Evolutionary conservation across 352 stramenopile genomes (phyloP).

Genomic region (Pythium monospermum): DNA sequence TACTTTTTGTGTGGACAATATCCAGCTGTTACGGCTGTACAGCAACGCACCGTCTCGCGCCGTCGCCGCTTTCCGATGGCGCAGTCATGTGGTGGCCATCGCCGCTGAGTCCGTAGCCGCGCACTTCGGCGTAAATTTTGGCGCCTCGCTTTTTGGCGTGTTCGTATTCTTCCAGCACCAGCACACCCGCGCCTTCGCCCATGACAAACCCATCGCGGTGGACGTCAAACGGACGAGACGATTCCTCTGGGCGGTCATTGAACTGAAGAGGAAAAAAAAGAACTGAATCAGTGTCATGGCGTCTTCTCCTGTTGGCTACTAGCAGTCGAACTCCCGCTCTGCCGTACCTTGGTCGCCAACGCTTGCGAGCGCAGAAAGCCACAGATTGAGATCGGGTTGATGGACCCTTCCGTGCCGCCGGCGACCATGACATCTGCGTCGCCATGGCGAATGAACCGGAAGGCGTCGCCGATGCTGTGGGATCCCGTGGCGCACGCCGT

Average conservation of each 20-base stretch:
- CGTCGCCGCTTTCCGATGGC: constrained; percentile 60
- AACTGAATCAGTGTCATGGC: background rate
- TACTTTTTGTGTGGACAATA: background rate
- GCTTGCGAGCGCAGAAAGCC: constrained; percentile 96
- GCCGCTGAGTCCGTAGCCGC: constrained; percentile 92
- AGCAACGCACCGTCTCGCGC: constrained; percentile 36
- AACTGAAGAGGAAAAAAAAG: constrained; percentile 42
- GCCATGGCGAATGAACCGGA: constrained; percentile 78
- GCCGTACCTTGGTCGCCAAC: constrained; percentile 82
- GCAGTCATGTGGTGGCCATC: constrained; percentile 95
- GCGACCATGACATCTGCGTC: constrained; percentile 95
- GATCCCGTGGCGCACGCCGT: constrained; percentile 96
- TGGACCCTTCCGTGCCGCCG: constrained; percentile 92
- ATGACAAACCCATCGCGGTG: constrained; percentile 97
- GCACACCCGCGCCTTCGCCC: constrained; percentile 73
- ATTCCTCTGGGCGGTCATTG: constrained; percentile 89
- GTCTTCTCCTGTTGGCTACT: too few relatives aligned
- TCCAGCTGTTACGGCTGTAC: too few relatives aligned
- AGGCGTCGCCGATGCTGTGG: constrained; percentile 96
- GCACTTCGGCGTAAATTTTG: constrained; percentile 93
- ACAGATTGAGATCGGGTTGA: constrained; percentile 92
- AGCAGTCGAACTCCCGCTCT: too few relatives aligned
- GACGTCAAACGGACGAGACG: constrained; percentile 94
- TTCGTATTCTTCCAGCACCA: constrained; percentile 84
- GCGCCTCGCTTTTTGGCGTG: constrained; percentile 91